These are phyloP conservation scores for Kalmusia sp. DNA, from an alignment of 2,329 filamentous ascomycete genomes.

Conservation along the genomic window DNA sequence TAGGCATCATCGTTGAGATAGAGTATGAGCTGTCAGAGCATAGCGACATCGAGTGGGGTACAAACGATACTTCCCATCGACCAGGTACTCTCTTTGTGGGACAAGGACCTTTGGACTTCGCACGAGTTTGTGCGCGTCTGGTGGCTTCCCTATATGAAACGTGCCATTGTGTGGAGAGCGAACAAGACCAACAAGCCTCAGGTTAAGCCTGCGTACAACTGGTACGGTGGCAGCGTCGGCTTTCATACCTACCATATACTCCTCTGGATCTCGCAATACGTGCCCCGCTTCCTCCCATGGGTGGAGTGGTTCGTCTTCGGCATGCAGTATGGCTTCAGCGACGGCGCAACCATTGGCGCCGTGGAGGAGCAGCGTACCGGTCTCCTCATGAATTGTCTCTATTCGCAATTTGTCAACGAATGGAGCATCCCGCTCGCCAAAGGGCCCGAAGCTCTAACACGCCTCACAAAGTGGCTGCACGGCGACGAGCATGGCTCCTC, in stretches of 20 bases:
- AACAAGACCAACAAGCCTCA: conserved; percentile 72
- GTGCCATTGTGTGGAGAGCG: conserved; percentile 90
- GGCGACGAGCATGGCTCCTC: conserved; percentile 71
- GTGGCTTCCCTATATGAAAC: conserved; percentile 94
- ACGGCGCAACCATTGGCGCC: conserved; percentile 72
- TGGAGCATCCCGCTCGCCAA: conserved; percentile 90
- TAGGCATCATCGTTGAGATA: conserved; percentile 90
- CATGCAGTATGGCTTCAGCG: conserved; percentile 92
- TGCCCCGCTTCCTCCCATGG: conserved; percentile 82
- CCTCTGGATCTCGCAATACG: conserved; percentile 77
- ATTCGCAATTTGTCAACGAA: conserved; percentile 98
- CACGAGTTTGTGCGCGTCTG: conserved; percentile 92
- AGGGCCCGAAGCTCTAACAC: conserved; percentile 84
- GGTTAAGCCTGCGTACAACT: conserved; percentile 68
- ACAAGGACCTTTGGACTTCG: conserved; percentile 77
- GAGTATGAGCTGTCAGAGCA: conserved; percentile 81
- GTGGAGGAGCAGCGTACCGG: conserved; percentile 82
- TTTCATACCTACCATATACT: conserved; percentile 93
- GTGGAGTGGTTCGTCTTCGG: conserved; percentile 97
- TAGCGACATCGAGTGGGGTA: conserved; percentile 85
- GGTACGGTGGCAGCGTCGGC: conserved; percentile 82
- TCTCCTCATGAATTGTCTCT: conserved; percentile 94
- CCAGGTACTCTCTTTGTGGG: conserved; percentile 75
- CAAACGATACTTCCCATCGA: conserved; percentile 78
- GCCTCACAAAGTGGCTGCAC: conserved; percentile 87